Conservation (phyloP, 75 land plant genomes). For the Cryptomeria japonica region DNA sequence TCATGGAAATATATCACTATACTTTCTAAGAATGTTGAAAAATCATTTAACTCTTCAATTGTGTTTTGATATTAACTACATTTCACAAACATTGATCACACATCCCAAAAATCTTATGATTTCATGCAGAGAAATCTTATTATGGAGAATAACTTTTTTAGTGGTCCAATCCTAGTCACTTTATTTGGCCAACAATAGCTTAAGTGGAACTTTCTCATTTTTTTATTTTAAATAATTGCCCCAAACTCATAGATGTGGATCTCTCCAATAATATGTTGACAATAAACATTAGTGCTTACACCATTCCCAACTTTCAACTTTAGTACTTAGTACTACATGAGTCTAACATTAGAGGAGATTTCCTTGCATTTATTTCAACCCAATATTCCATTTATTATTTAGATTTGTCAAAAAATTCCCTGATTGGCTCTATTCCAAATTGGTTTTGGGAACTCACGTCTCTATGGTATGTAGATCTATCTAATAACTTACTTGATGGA, state of each 20-base stretch:
- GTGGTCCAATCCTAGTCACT: background rate
- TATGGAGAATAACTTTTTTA: background rate
- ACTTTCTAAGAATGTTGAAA: too few relatives aligned
- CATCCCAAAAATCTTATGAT: too few relatives aligned
- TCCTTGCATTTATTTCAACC: background rate
- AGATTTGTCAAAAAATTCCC: background rate
- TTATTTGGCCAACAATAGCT: background rate
- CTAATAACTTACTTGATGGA: too few relatives aligned
- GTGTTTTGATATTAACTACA: too few relatives aligned
- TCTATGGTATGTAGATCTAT: too few relatives aligned
- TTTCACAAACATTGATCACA: too few relatives aligned
- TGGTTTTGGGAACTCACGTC: background rate
- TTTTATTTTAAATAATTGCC: background rate
- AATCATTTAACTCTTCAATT: too few relatives aligned
- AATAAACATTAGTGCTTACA: background rate
- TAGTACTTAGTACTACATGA: background rate
- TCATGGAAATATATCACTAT: too few relatives aligned
- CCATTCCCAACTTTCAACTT: background rate
- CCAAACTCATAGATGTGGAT: background rate
- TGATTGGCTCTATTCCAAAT: background rate
- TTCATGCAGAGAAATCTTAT: too few relatives aligned
- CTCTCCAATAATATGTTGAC: background rate
- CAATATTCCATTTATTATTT: conserved; percentile 11
- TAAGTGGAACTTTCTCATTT: background rate
- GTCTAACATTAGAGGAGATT: conserved; percentile 4